Conservation (phyloP, 805 yeast genomes). For the Ascoidea rubescens region DNA sequence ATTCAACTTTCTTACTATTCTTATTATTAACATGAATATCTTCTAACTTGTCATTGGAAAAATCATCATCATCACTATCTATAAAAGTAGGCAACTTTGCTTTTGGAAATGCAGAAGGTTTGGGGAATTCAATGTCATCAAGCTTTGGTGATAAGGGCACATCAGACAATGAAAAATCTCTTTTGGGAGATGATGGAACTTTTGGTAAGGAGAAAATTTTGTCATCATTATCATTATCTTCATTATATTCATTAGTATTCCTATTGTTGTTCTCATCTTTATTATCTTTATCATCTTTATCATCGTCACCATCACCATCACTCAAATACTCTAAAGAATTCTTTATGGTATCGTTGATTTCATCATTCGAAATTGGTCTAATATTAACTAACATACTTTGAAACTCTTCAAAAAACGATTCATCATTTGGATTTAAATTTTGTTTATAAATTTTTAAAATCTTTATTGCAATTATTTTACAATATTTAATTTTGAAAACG, state of each 20-base stretch:
- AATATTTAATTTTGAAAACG: no score
- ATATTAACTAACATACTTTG: not conserved
- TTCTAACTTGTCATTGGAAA: not conserved
- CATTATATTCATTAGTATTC: no score
- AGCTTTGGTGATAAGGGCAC: not conserved
- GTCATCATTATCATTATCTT: not conserved
- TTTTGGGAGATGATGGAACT: not conserved
- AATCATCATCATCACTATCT: not conserved
- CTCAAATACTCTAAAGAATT: not conserved
- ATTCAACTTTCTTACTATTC: slow-evolving; percentile 1
- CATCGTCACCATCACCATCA: not conserved
- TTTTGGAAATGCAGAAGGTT: no score
- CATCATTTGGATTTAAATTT: not conserved
- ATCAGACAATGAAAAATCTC: not conserved
- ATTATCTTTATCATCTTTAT: not conserved
- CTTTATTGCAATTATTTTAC: not conserved
- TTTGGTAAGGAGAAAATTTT: not conserved
- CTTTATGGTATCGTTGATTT: not conserved
- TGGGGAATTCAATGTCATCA: not conserved
- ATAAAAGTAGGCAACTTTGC: not conserved
- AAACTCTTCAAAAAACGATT: not conserved
- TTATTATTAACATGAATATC: slow-evolving; percentile 1
- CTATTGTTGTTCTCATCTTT: not conserved
- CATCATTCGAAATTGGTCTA: not conserved
- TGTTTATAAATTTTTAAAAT: no score